Conservation (phyloP, 176 grass and related monocot genomes). For the Carex littledalei region DNA sequence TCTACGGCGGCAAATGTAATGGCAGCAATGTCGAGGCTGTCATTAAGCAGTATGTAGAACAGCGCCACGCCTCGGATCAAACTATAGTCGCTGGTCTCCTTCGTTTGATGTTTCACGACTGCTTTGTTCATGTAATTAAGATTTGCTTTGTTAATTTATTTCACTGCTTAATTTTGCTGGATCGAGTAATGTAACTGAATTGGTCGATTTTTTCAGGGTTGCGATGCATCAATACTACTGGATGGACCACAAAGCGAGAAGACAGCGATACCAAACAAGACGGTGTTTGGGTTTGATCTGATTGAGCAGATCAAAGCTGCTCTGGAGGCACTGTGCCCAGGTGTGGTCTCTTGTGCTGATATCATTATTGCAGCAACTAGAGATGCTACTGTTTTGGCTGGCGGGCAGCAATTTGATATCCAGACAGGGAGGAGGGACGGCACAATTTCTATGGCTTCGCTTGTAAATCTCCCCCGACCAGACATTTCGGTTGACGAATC, state of each 20-base stretch:
- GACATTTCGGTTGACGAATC: conserved; percentile 1
- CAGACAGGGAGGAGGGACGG: conserved; percentile 35
- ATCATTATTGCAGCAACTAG: conserved; percentile 45
- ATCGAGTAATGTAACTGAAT: background rate
- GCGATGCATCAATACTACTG: conserved; percentile 56
- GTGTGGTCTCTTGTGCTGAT: conserved; percentile 52
- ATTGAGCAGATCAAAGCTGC: conserved; percentile 29
- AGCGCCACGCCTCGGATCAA: conserved; percentile 20
- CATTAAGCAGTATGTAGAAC: background rate
- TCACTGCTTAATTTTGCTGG: background rate
- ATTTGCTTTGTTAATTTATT: background rate
- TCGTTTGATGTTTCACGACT: conserved; percentile 38
- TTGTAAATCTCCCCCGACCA: conserved; percentile 27
- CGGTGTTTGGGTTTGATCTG: conserved; percentile 35
- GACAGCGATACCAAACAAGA: conserved; percentile 32
- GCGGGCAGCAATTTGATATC: conserved; percentile 31
- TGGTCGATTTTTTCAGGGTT: conserved; percentile 24
- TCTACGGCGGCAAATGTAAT: conserved; percentile 40
- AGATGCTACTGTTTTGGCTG: conserved; percentile 33
- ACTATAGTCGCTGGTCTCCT: conserved; percentile 31
- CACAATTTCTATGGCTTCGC: background rate
- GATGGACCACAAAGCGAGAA: conserved; percentile 26
- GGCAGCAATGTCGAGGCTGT: conserved; percentile 20
- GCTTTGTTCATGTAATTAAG: conserved; percentile 33
- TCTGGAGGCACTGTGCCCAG: conserved; percentile 33